Evolutionary conservation across 140 eudicot species (phyloP).

Genomic region (Senecio squalidus): DNA sequence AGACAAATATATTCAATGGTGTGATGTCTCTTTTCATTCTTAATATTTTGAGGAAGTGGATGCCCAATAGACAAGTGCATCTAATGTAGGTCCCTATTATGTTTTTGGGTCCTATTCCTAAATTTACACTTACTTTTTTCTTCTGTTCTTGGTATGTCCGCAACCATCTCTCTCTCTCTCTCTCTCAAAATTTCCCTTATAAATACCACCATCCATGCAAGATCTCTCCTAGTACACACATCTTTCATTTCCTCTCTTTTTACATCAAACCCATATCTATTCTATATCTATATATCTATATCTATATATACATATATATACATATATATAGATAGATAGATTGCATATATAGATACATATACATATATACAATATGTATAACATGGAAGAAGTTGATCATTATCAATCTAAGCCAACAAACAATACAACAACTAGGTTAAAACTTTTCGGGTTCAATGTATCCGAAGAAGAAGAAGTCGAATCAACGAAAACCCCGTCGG

Average conservation of each 20-base stretch:
- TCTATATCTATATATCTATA: slow-evolving; percentile 4
- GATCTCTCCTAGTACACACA: slow-evolving; percentile 28
- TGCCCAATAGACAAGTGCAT: slow-evolving; percentile 61
- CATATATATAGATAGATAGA: not conserved
- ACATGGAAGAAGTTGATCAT: slow-evolving; percentile 55
- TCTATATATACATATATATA: not conserved
- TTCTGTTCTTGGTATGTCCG: slow-evolving; percentile 74
- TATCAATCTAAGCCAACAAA: slow-evolving; percentile 43
- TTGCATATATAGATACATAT: not conserved
- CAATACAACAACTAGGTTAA: slow-evolving; percentile 40
- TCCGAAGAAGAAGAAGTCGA: slow-evolving; percentile 50
- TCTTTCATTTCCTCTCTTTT: slow-evolving; percentile 26
- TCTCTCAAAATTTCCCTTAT: slow-evolving; percentile 41
- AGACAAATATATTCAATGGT: too few relatives aligned
- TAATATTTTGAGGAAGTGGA: slow-evolving; percentile 18
- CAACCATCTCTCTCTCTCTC: slow-evolving; percentile 50
- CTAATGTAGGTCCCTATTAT: slow-evolving; percentile 48
- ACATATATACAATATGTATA: slow-evolving; percentile 12
- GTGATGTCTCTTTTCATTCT: too few relatives aligned
- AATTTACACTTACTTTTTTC: slow-evolving; percentile 39
- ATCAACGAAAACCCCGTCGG: slow-evolving; percentile 50
- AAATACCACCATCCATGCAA: slow-evolving; percentile 71
- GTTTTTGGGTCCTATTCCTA: slow-evolving; percentile 54
- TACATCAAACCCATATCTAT: slow-evolving; percentile 16
- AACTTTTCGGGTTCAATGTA: slow-evolving; percentile 79